Conservation (phyloP, 441 rosid genomes). For the Lepidium campestre region DNA sequence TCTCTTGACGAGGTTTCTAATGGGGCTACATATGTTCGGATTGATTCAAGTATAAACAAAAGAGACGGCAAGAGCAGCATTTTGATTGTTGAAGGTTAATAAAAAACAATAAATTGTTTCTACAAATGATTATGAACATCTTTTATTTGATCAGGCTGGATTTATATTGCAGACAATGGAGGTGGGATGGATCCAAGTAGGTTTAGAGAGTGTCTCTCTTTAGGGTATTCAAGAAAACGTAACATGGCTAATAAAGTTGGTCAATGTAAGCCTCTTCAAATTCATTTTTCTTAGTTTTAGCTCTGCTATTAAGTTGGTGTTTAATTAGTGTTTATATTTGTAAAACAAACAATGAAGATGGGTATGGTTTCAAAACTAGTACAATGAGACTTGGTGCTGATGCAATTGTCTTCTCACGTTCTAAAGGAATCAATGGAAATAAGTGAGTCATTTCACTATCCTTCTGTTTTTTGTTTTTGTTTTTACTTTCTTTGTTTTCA, state of each 20-base stretch:
- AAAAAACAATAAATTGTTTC: background rate
- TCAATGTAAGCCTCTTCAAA: conserved; percentile 41
- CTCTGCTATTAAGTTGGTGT: background rate
- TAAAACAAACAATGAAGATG: conserved; percentile 41
- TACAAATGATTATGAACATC: background rate
- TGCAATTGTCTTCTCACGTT: conserved; percentile 64
- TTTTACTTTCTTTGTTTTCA: background rate
- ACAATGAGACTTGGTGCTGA: conserved; percentile 90
- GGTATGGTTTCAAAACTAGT: conserved; percentile 80
- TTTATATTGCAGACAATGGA: conserved; percentile 48
- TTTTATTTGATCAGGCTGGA: background rate
- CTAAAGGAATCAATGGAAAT: conserved; percentile 39
- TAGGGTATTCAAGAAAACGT: conserved; percentile 72
- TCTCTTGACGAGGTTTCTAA: conserved; percentile 59
- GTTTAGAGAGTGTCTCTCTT: conserved; percentile 64
- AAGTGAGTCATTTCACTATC: conserved; percentile 31
- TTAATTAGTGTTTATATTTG: background rate
- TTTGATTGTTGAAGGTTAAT: conserved; percentile 51
- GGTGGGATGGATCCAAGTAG: conserved; percentile 65
- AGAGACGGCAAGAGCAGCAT: conserved; percentile 38
- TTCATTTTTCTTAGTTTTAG: background rate
- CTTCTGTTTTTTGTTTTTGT: background rate
- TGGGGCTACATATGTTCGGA: conserved; percentile 56
- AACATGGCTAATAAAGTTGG: conserved; percentile 60
- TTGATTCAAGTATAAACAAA: conserved; percentile 39